Conservation (phyloP, 768 basidiomycete species). For the Xanthoconium purpureum region DNA sequence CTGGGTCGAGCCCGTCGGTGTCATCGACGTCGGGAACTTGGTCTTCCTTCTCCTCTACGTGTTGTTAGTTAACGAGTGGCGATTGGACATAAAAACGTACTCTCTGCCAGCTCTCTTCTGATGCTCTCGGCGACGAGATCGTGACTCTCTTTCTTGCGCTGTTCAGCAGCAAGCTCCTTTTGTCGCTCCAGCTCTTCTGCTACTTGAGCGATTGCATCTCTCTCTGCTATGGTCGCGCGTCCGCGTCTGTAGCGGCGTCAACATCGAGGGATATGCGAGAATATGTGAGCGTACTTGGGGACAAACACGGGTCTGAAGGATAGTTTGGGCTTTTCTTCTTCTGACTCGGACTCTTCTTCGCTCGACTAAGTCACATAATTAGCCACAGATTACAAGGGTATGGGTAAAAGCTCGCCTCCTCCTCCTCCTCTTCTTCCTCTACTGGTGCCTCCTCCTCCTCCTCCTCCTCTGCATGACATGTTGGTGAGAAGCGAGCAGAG, state of each 20-base stretch:
- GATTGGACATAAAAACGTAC: constrained; percentile 44
- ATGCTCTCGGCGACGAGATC: constrained; percentile 95
- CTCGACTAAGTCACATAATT: constrained; percentile 55
- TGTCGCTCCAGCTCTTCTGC: constrained; percentile 69
- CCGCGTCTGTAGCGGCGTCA: constrained; percentile 51
- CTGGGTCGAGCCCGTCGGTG: constrained; percentile 88
- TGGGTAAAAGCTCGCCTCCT: constrained; percentile 36
- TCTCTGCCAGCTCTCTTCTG: constrained; percentile 84
- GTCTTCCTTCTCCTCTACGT: constrained; percentile 83
- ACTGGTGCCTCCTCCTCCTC: constrained; percentile 48
- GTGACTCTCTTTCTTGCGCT: constrained; percentile 84
- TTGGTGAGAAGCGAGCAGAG: constrained; percentile 2
- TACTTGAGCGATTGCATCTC: constrained; percentile 63
- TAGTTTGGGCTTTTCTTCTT: constrained; percentile 70
- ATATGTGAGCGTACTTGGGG: constrained; percentile 65
- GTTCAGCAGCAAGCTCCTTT: constrained; percentile 74
- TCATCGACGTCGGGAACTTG: constrained; percentile 88
- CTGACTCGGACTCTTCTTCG: constrained; percentile 78
- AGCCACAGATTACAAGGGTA: constrained; percentile 9
- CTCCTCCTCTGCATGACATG: constrained; percentile 13
- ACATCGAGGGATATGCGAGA: neutral
- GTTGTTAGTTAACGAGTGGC: neutral
- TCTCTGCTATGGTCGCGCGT: constrained; percentile 69
- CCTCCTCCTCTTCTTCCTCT: constrained; percentile 32
- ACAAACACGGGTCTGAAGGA: constrained; percentile 93